These are phyloP conservation scores for Penicillium brasilianum DNA, from an alignment of 2,329 filamentous ascomycete genomes.

Conservation along the genomic window DNA sequence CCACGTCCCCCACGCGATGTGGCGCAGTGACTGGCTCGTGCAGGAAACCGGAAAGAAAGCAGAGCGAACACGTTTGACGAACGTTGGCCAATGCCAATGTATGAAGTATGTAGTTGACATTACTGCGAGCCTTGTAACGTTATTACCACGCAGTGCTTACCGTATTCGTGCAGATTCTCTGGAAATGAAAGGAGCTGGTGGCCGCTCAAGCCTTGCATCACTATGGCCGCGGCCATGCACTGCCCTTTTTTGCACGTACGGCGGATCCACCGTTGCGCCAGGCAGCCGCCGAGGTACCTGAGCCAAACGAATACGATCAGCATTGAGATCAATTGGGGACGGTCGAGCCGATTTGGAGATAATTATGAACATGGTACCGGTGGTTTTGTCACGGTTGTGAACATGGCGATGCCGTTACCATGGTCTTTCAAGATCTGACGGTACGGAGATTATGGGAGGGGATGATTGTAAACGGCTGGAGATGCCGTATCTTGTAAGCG, in stretches of 20 bases:
- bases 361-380: constrained; percentile 1
- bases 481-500: constrained; percentile 1
- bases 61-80: not conserved
- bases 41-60: not conserved
- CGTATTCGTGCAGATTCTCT: not conserved
- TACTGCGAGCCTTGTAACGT: no score
- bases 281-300: constrained; percentile 12
- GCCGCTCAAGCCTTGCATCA: constrained; percentile 16
- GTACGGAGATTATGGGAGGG: not conserved
- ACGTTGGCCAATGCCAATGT: not conserved
- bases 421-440: not conserved
- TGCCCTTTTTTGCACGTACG: constrained; percentile 13
- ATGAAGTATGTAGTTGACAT: not conserved
- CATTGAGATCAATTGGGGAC: not conserved
- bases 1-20: not conserved
- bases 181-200: not conserved
- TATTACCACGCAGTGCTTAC: not conserved
- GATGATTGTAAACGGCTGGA: not conserved
- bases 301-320: constrained; percentile 12
- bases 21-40: constrained; percentile 7
- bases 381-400: constrained; percentile 11
- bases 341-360: not conserved
- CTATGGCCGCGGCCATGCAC: not conserved
- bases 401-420: constrained; percentile 4
- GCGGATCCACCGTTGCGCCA: constrained; percentile 16